Conservation (phyloP, 345 rosid species). For the Microthlaspi erraticum region DNA sequence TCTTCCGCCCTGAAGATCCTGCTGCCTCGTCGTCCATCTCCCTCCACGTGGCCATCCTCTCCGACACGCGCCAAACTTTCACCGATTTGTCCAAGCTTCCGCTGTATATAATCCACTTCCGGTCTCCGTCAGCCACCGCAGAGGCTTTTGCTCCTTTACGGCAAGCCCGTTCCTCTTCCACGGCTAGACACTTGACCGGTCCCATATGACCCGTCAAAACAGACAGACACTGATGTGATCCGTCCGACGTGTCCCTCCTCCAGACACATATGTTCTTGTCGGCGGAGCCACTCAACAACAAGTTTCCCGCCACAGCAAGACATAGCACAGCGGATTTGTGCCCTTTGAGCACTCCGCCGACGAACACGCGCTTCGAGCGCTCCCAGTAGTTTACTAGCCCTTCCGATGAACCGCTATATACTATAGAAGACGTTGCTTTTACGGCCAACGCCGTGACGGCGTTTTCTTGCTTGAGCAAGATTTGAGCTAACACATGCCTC, state of each 20-base stretch:
- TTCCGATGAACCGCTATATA: conserved; percentile 76
- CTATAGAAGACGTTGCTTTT: conserved; percentile 44
- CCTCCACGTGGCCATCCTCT: conserved; percentile 47
- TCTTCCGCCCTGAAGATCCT: conserved; percentile 21
- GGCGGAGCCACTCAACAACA: conserved; percentile 85
- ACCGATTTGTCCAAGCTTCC: conserved; percentile 89
- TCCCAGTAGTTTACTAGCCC: conserved; percentile 78
- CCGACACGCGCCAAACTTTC: conserved; percentile 80
- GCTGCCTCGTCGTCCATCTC: conserved; percentile 34
- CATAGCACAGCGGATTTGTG: conserved; percentile 74
- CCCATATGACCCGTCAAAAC: conserved; percentile 80
- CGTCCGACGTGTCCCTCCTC: conserved; percentile 59
- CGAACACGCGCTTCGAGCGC: conserved; percentile 51
- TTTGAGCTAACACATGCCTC: conserved; percentile 59
- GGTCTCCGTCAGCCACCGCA: conserved; percentile 25
- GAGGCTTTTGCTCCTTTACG: conserved; percentile 5
- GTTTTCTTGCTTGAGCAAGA: conserved; percentile 66
- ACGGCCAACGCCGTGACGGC: conserved; percentile 83
- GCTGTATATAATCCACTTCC: conserved; percentile 66
- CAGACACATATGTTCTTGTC: conserved; percentile 84
- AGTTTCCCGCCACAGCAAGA: conserved; percentile 57
- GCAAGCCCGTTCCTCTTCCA: conserved; percentile 48
- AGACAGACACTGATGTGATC: conserved; percentile 60
- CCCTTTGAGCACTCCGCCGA: conserved; percentile 65
- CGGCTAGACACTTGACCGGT: conserved; percentile 83